Base-by-base conservation (phyloP, 371 early-diverging fungal species). In the Actinomortierella ambigua region DNA sequence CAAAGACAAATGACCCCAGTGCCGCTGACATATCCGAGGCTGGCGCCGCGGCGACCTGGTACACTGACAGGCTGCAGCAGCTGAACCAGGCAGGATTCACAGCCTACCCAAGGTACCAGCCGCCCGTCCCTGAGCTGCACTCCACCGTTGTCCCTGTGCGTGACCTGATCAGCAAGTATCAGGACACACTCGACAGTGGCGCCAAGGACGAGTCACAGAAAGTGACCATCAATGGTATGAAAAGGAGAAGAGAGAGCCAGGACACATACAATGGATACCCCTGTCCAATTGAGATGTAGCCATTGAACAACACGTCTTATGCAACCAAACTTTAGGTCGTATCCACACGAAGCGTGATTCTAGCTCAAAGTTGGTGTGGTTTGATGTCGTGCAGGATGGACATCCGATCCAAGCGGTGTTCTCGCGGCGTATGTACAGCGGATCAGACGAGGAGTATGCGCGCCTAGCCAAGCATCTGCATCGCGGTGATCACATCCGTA, bases 361-460 rank as follows among this genome's bases (percentile, higher is more conserved):
- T 3, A 87, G 93, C 58, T 75, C 80, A 54, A 90, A 89, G 52
- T 81, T 94, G 41, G 66, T 90, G 0, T 95, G 94, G 78, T 83
- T 87, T 48, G 92, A 89, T 64, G 40, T 95, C 18, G 65, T 82
- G 13, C 87, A 90, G 42, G 82, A 91, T 54, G 86, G 86, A 2
- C 68, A 81, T 47, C 51, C 63, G 1, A 62, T 90, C 22, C 95
- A 94, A 63, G 86, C 91, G 2, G 87, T 94, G 13, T 83, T 82
- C 17, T 85, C 88, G 34, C 80, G 81, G 47, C 61, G 65, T 34
- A 77, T 80, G n/a, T 80, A 69, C 55, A 57, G 61, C n/a, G 82
- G 80, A 43, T 66, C 64, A 1, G 60, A 63, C 15, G 73, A 81
- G 15, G 66, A 77, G 18, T 92, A 88, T 76, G 68, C 64, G 8